Conservation (phyloP, 2,329 filamentous ascomycete species). For the Botrytis squamosa region DNA sequence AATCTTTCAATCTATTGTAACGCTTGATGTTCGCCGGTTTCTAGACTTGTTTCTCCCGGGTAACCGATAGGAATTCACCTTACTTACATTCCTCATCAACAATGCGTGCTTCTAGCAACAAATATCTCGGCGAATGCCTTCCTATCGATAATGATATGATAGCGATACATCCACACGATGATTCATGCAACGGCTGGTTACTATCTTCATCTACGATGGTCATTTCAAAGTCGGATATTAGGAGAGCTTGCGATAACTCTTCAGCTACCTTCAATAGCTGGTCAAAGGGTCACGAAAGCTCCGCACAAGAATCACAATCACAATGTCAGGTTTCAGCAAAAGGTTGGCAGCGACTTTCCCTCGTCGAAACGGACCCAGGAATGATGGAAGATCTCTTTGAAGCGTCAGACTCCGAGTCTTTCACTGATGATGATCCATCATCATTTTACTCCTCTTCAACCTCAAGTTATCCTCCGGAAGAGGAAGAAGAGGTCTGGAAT, state of each 20-base stretch:
- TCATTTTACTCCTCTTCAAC: conserved; percentile 18
- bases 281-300: neutral
- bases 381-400: conserved; percentile 21
- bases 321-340: neutral
- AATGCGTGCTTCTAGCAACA: conserved; percentile 18
- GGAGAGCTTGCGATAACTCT: neutral
- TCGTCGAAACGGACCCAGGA: conserved; percentile 14
- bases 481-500: conserved; percentile 21
- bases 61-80: conserved; percentile 19
- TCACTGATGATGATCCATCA: conserved; percentile 14
- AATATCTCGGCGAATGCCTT: neutral
- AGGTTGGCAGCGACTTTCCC: conserved; percentile 15
- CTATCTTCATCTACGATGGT: conserved; percentile 21
- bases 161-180: conserved; percentile 14
- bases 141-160: conserved; percentile 24
- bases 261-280: neutral
- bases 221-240: conserved; percentile 12
- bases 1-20: conserved; percentile 11
- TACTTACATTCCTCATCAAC: conserved; percentile 19
- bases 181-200: conserved; percentile 16
- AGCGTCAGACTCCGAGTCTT: conserved; percentile 4
- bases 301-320: neutral
- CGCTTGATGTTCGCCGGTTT: neutral
- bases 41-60: conserved; percentile 10
- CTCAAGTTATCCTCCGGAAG: conserved; percentile 5